phyloP scores from a whole-genome alignment of 1,139 yeast genomes.

The Keqinozyma sinolaborantium region DNA sequence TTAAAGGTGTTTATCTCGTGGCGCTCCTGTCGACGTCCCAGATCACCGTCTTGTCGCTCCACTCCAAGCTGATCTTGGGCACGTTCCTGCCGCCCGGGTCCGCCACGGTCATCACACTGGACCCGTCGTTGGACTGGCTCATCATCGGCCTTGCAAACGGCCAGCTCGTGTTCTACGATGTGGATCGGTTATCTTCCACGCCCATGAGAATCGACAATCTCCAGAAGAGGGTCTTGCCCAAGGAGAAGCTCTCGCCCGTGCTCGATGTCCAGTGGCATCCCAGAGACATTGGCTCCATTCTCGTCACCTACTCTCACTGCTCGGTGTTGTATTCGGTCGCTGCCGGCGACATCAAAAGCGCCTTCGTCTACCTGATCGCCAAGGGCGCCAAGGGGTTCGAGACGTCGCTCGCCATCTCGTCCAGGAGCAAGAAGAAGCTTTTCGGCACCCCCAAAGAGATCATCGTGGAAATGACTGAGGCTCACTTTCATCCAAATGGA shows the following conservation, averaged over 20 bases:
- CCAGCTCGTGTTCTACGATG: slow-evolving; percentile 67
- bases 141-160: slow-evolving; percentile 82
- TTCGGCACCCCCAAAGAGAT: slow-evolving; percentile 41
- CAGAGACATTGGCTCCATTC: slow-evolving; percentile 74
- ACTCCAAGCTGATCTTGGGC: slow-evolving; percentile 55
- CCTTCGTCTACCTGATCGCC: slow-evolving; percentile 53
- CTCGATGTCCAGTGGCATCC: slow-evolving; percentile 77
- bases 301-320: slow-evolving; percentile 69
- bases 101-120: slow-evolving; percentile 67
- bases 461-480: slow-evolving; percentile 51
- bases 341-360: slow-evolving; percentile 52
- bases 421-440: slow-evolving; percentile 41
- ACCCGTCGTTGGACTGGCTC: slow-evolving; percentile 88
- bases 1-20: slow-evolving; percentile 78
- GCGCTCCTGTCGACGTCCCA: slow-evolving; percentile 52
- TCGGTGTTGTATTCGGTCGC: slow-evolving; percentile 70
- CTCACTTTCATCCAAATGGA: slow-evolving; percentile 92
- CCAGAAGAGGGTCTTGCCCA: slow-evolving; percentile 55
- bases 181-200: slow-evolving; percentile 70
- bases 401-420: slow-evolving; percentile 26
- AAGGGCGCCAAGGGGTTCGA: slow-evolving; percentile 33
- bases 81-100: slow-evolving; percentile 58
- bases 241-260: slow-evolving; percentile 57
- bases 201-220: slow-evolving; percentile 69
- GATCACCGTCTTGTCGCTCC: slow-evolving; percentile 67